These are phyloP conservation scores for Acacia acuminata DNA, from an alignment of 306 rosid genomes.

Conservation along the genomic window DNA sequence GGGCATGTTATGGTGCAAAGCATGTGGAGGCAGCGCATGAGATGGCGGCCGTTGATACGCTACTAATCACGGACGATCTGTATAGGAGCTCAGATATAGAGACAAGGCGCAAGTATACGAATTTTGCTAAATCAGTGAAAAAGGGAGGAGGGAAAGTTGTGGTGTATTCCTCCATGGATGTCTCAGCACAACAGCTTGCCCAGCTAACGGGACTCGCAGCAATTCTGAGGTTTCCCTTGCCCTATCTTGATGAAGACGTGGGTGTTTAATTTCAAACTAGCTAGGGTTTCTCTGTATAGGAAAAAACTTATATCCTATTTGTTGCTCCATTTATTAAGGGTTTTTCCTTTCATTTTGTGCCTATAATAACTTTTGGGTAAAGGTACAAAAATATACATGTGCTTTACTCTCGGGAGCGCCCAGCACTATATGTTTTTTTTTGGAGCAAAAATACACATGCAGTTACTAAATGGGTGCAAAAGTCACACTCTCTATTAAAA, in stretches of 20 bases:
- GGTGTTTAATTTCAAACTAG: background rate
- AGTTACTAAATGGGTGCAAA: no score
- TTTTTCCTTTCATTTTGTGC: background rate
- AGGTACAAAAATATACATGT: no score
- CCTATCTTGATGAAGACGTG: constrained; percentile 34
- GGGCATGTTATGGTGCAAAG: constrained; percentile 38
- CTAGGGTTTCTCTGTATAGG: no score
- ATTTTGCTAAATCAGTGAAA: constrained; percentile 34
- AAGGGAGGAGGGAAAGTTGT: constrained; percentile 40
- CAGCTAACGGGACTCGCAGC: constrained; percentile 39
- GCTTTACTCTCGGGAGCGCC: no score
- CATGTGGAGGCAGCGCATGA: constrained; percentile 39
- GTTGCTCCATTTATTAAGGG: background rate
- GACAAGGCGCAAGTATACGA: constrained; percentile 9
- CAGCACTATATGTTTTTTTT: no score
- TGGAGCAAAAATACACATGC: no score
- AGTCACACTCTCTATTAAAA: no score
- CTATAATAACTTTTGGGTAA: no score
- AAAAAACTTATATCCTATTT: no score
- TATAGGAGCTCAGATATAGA: constrained; percentile 31
- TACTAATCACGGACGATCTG: constrained; percentile 40
- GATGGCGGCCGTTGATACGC: constrained; percentile 45
- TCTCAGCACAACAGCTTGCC: constrained; percentile 20
- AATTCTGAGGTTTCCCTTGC: constrained; percentile 49
- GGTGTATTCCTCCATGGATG: constrained; percentile 40